Evolutionary conservation across 345 rosid species (phyloP).

Genomic region (Raphanus sativus): DNA sequence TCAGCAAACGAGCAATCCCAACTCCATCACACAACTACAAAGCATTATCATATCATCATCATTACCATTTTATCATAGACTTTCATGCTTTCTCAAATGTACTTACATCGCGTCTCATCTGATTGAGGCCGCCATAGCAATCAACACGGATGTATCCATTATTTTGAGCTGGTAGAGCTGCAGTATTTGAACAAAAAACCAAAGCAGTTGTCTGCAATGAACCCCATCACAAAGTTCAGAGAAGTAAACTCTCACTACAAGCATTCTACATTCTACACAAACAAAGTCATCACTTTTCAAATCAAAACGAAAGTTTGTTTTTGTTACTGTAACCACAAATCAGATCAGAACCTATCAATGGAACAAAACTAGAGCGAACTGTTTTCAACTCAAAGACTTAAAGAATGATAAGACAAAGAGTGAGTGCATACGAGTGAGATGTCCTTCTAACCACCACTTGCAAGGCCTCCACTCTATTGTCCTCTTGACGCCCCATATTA

Average conservation of each 20-base stretch:
- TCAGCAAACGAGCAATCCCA: conserved; percentile 83
- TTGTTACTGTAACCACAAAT: neutral
- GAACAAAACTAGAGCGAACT: neutral
- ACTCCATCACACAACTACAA: conserved; percentile 88
- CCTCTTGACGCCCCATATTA: conserved; percentile 82
- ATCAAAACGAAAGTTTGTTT: neutral
- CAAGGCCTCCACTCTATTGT: conserved; percentile 89
- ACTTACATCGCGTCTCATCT: conserved; percentile 98
- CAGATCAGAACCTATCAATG: neutral
- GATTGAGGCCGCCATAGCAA: conserved; percentile 97
- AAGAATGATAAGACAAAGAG: neutral
- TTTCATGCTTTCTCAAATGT: neutral
- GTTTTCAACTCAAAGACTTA: neutral
- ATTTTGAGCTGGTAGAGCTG: conserved; percentile 72
- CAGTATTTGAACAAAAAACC: conserved; percentile 63
- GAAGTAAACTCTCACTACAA: conserved; percentile 12
- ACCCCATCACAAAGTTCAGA: conserved; percentile 49
- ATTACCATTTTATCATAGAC: neutral
- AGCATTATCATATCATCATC: conserved; percentile 1
- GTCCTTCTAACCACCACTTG: conserved; percentile 86
- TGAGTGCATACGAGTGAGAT: conserved; percentile 52
- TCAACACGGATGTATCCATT: conserved; percentile 91
- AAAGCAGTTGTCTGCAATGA: conserved; percentile 94
- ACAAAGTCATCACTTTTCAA: neutral
- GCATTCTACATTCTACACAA: conserved; percentile 9